phyloP scores from a whole-genome alignment of 2,329 filamentous ascomycete species.

The Cytospora paraplurivora region DNA sequence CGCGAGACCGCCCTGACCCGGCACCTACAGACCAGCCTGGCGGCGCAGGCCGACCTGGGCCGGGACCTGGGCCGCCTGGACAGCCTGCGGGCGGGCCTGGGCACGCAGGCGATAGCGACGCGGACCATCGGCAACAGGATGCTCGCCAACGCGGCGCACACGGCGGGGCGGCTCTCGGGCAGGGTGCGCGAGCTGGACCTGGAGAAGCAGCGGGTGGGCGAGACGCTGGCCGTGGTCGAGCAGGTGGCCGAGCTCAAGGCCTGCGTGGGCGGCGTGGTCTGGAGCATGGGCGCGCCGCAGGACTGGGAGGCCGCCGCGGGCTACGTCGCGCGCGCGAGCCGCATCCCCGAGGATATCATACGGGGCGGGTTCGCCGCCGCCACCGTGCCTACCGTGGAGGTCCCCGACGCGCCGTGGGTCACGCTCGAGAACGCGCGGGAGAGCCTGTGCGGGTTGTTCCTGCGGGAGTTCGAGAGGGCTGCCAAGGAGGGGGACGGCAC shows the following conservation, averaged over 20 bases:
- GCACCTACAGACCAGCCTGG: conserved; percentile 74
- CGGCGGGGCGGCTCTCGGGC: conserved; percentile 80
- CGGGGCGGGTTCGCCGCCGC: conserved; percentile 84
- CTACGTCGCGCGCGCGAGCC: conserved; percentile 81
- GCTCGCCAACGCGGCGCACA: conserved; percentile 83
- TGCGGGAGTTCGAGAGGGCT: conserved; percentile 93
- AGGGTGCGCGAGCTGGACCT: conserved; percentile 86
- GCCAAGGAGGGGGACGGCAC: conserved; percentile 83
- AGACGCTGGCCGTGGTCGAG: conserved; percentile 88
- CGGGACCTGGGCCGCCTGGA: conserved; percentile 87
- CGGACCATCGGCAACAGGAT: conserved; percentile 86
- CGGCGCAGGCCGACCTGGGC: conserved; percentile 82
- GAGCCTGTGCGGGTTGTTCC: conserved; percentile 84
- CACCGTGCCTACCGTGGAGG: conserved; percentile 93
- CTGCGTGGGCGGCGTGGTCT: conserved; percentile 90
- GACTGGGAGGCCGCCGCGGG: conserved; percentile 97
- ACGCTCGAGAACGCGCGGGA: conserved; percentile 87
- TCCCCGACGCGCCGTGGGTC: conserved; percentile 85
- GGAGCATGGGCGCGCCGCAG: conserved; percentile 95
- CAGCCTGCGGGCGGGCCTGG: conserved; percentile 82
- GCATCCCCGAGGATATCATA: conserved; percentile 78
- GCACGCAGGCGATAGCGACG: conserved; percentile 81
- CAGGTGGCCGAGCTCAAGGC: conserved; percentile 97
- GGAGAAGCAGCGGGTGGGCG: conserved; percentile 88
- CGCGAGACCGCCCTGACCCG: conserved; percentile 75